Evolutionary conservation across 1,284 basidiomycete genomes (phyloP), one percentile per base, ranked within the genome.

Genomic region (Heterobasidion irregulare): DNA sequence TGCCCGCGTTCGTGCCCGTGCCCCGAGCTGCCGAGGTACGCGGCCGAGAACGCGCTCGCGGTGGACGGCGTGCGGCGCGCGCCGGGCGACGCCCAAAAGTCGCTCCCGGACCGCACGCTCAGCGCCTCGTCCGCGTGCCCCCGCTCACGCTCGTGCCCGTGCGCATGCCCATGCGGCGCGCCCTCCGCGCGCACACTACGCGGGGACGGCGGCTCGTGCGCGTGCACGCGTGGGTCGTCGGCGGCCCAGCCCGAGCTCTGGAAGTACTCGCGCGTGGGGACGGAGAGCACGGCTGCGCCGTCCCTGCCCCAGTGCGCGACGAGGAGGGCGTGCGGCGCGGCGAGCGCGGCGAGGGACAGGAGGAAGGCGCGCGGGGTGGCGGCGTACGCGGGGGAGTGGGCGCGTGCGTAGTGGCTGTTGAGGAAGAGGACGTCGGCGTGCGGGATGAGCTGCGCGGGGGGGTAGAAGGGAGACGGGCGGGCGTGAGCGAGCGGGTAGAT

Each of bases 241-340:
- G 70, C 71, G 1, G 84, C 79, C 88, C 87, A 90, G 2, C 83
- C 83, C 0, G 85, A 88, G 59, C 83, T 84, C 62, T 92, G 89
- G 63, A 90, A 87, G 67, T 92, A 92, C 62, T 92, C 89, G 59
- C 79, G 78, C 0, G 88, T 90, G 0, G 89, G 89, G 7, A 92
- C 69, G n/a, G 86, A 89, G 54, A 92, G 77, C 2, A 86, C 81
- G 0, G 89, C 89, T 1, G 84, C 85, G 8, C 88, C 88, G 48
- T 87, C 83, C 26, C 74, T 71, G 10, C 88, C 87, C 79, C 88
- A 90, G 63, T 89, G 75, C 6, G 84, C 86, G 33, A 92, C 77
- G n/a, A 92, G 79, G 0, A 92, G 72, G 0, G 88, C 83, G 63
- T 91, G 89, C 0, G 83, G 75, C 4, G 86, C 75, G 0, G 82